Percentiles rank a stretch among this genome's conserved stretches.
These are phyloP conservation scores for Gillenia trifoliata DNA, from an alignment of 306 rosid genomes.

Conservation along the genomic window DNA sequence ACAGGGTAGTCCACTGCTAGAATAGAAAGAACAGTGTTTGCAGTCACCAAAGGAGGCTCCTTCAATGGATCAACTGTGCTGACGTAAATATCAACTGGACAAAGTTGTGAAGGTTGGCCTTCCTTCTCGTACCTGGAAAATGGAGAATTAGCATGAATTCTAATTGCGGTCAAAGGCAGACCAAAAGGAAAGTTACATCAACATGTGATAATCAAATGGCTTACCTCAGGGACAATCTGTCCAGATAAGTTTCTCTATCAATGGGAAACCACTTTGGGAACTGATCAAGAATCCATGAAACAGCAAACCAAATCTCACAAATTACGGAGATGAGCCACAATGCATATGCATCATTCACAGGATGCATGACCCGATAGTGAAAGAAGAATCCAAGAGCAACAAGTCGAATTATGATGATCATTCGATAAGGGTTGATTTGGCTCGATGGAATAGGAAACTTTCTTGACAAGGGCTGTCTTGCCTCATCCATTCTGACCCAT, in stretches of 20 bases:
- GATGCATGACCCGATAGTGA: slow-evolving; percentile 51
- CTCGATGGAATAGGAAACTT: slow-evolving; percentile 49
- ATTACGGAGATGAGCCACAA: slow-evolving; percentile 60
- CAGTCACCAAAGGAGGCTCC: slow-evolving; percentile 60
- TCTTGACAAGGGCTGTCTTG: slow-evolving; percentile 64
- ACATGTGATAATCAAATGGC: background rate
- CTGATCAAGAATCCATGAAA: slow-evolving; percentile 71
- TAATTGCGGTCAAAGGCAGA: background rate
- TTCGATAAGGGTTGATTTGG: slow-evolving; percentile 53
- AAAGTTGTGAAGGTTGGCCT: slow-evolving; percentile 52
- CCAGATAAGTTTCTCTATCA: slow-evolving; percentile 55
- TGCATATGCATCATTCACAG: slow-evolving; percentile 54
- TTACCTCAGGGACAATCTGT: slow-evolving; percentile 57
- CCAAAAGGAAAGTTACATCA: background rate
- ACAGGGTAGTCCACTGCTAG: slow-evolving; percentile 66
- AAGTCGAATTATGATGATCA: slow-evolving; percentile 55
- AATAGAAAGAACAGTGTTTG: slow-evolving; percentile 68
- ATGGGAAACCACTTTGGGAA: slow-evolving; percentile 65
- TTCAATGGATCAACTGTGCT: slow-evolving; percentile 53
- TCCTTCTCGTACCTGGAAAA: slow-evolving; percentile 59
- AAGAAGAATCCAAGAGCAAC: slow-evolving; percentile 66
- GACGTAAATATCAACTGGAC: slow-evolving; percentile 51
- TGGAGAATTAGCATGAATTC: background rate
- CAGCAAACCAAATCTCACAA: slow-evolving; percentile 69
- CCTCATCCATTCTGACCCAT: slow-evolving; percentile 57